These are phyloP conservation scores for Colletotrichum higginsianum DNA, from an alignment of 2,329 filamentous ascomycete species.

Conservation along the genomic window DNA sequence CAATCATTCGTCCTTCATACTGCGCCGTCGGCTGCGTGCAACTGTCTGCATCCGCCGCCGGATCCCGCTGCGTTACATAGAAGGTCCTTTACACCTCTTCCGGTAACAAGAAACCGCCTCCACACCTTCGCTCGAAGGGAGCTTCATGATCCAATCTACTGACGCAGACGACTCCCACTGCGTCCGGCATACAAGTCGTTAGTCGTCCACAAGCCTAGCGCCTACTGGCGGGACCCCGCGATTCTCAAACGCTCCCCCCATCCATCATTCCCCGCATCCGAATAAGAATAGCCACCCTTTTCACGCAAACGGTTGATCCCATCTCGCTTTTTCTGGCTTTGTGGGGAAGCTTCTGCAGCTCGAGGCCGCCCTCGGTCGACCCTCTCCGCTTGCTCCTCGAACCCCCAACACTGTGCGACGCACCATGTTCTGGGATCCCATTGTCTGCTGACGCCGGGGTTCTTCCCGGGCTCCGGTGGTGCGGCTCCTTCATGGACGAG, in stretches of 20 bases:
- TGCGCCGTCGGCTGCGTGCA: conserved; percentile 20
- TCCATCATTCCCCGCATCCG: conserved; percentile 27
- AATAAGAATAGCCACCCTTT: conserved; percentile 28
- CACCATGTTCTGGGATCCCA: conserved; percentile 4
- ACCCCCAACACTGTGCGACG: conserved; percentile 10
- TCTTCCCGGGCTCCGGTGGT: conserved; percentile 24
- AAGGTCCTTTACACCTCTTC: conserved; percentile 11
- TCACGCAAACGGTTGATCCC: conserved; percentile 26
- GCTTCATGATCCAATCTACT: conserved; percentile 26
- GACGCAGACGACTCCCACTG: conserved; percentile 23
- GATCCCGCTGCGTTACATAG: conserved; percentile 4
- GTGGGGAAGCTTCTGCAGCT: conserved; percentile 33
- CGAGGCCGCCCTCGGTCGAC: conserved; percentile 18
- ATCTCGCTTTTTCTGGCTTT: conserved; percentile 12
- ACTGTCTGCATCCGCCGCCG: conserved; percentile 4
- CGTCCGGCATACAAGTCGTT: conserved; percentile 11
- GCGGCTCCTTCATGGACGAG: conserved; percentile 38
- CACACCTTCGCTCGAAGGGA: conserved; percentile 42
- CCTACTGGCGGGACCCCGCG: conserved; percentile 33
- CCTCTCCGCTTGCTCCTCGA: background rate
- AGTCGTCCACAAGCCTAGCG: conserved; percentile 18
- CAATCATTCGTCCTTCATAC: conserved; percentile 4
- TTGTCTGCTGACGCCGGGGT: conserved; percentile 22
- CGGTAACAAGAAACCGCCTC: conserved; percentile 21
- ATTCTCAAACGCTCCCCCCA: conserved; percentile 34